Evolutionary conservation across 495 filamentous ascomycete species (phyloP), one percentile per base, ranked within the genome.

Genomic region (Acidomyces sp.): DNA sequence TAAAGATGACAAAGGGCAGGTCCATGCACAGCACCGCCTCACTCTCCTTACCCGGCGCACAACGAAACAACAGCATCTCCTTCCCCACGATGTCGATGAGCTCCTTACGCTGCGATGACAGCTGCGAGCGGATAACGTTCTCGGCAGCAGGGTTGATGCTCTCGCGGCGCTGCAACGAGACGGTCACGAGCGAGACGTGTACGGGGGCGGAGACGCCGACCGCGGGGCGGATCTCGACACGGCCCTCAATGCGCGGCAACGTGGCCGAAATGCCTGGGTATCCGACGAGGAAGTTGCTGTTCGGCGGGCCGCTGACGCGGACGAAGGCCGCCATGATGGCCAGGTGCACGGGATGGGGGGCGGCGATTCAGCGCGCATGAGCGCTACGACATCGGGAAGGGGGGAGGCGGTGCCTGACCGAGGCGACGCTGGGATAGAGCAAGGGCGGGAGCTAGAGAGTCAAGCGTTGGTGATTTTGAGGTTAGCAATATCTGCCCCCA

Each of bases 181-280:
- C 90, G 51, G 85, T 86, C 46, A 97, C 90, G 52, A 93, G 77
- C 22, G 90, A 95, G 42, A 97, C 72, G 50, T 74, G 72, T 60
- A 96, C 86, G 15, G 90, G 85, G 7, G 84, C 85, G 21, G 84
- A 83, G 52, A 80, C 74, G 26, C 90, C 90, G 26, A 74, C 65
- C 49, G 71, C 70, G 24, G 90, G 92, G 41, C 90, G 78, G 49
- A 97, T 93, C 65, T 97, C 90, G 59, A 97, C 90, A 62, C 92
- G 95, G 41, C 90, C 90, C 65, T 94, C 86, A 62, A 97, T 85
- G 50, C 90, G 77, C 45, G 90, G 90, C 85, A 95, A 67, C 3
- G 92, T 97, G 49, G 90, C 92, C 23, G 92, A 94, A 60, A 97
- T 96, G 45, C 90, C 90, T 4, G 90, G 90, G 61, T 97, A 97